Conservation (phyloP, 352 stramenopile species). For the Hyaloperonospora brassicae region DNA sequence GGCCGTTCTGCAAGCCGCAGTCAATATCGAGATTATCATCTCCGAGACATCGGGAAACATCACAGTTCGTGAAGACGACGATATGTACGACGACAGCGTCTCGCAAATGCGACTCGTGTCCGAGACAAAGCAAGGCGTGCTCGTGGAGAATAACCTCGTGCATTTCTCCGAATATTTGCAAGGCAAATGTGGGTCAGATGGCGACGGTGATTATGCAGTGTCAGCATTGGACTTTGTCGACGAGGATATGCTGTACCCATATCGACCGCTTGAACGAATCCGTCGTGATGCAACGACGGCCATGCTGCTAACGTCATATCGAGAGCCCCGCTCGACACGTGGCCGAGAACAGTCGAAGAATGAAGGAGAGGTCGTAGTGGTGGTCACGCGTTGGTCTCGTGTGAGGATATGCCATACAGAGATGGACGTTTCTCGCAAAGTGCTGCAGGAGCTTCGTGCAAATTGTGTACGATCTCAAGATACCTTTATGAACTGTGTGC, state of each 20-base stretch:
- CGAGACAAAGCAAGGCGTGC: constrained; percentile 16
- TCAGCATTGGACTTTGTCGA: constrained; percentile 43
- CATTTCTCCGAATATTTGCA: constrained; percentile 30
- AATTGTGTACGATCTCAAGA: background rate
- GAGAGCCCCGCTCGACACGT: constrained; percentile 5
- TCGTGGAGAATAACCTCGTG: constrained; percentile 36
- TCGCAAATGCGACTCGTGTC: constrained; percentile 47
- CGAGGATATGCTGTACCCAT: constrained; percentile 42
- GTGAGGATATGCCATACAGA: too few relatives aligned
- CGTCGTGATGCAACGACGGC: constrained; percentile 35
- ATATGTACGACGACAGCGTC: constrained; percentile 37
- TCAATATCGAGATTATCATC: constrained; percentile 64
- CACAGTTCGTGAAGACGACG: constrained; percentile 66
- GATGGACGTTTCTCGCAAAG: too few relatives aligned
- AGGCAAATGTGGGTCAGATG: constrained; percentile 1
- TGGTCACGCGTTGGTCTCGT: constrained; percentile 18
- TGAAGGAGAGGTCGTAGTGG: constrained; percentile 23
- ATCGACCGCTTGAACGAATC: constrained; percentile 36
- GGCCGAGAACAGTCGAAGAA: background rate
- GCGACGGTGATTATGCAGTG: constrained; percentile 32
- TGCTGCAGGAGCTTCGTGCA: too few relatives aligned
- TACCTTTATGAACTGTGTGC: background rate
- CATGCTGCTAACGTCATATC: constrained; percentile 28
- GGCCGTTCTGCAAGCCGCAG: constrained; percentile 36
- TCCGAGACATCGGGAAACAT: constrained; percentile 59